These are phyloP conservation scores for Penicillium sp. DNA, from an alignment of 2,329 filamentous ascomycete species.

Conservation along the genomic window DNA sequence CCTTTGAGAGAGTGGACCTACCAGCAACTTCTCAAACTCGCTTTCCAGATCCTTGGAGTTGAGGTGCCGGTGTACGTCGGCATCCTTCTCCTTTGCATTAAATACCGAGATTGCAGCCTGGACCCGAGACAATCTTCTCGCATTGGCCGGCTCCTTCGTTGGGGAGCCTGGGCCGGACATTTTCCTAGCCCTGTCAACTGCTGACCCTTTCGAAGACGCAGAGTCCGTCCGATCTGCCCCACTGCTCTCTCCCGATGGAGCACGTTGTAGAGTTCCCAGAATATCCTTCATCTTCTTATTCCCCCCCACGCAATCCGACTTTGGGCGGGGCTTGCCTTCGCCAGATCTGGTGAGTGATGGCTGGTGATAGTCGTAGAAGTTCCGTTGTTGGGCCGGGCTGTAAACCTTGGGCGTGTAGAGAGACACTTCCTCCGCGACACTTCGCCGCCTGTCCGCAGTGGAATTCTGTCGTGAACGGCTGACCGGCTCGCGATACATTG, in stretches of 20 bases:
- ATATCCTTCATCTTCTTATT: slow-evolving; percentile 42
- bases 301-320: slow-evolving; percentile 49
- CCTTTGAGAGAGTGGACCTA: slow-evolving; percentile 41
- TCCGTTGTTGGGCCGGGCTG: slow-evolving; percentile 60
- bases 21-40: slow-evolving; percentile 61
- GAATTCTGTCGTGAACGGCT: slow-evolving; percentile 37
- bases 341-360: slow-evolving; percentile 42
- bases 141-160: slow-evolving; percentile 33
- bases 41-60: slow-evolving; percentile 58
- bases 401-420: slow-evolving; percentile 60
- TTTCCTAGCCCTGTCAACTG: slow-evolving; percentile 25
- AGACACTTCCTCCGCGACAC: slow-evolving; percentile 54
- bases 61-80: slow-evolving; percentile 44
- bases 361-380: slow-evolving; percentile 56
- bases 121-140: slow-evolving; percentile 55
- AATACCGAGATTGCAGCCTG: slow-evolving; percentile 64
- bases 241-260: slow-evolving; percentile 25
- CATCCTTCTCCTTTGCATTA: slow-evolving; percentile 54
- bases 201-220: slow-evolving; percentile 18
- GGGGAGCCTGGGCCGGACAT: slow-evolving; percentile 37
- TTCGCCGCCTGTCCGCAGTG: slow-evolving; percentile 46
- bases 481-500: slow-evolving; percentile 31
- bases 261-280: slow-evolving; percentile 27
- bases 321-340: slow-evolving; percentile 49
- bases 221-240: slow-evolving; percentile 14